Conservation (phyloP, 192 early-diverging fungal genomes). For the Umbelopsis sp. region DNA sequence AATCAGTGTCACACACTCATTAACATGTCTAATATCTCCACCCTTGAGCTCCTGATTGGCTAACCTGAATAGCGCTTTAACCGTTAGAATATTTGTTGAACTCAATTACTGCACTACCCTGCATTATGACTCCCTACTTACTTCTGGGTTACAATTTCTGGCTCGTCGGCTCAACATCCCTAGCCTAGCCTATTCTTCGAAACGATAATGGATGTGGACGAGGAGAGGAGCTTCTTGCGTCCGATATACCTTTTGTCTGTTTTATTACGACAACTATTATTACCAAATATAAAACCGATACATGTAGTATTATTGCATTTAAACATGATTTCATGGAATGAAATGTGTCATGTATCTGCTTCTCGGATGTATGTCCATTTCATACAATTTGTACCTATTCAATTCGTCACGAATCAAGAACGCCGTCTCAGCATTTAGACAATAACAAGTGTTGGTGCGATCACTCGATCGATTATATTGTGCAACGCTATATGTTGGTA, state of each 20-base stretch:
- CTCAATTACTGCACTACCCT: too few species aligned
- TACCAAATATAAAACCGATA: neutral
- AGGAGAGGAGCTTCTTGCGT: too few species aligned
- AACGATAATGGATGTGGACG: too few species aligned
- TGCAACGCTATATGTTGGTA: neutral
- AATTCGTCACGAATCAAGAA: constrained; percentile 2
- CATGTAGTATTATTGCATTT: neutral
- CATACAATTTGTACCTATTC: constrained; percentile 3
- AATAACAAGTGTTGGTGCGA: constrained; percentile 6
- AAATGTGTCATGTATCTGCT: constrained; percentile 16
- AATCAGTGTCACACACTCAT: neutral
- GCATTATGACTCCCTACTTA: neutral
- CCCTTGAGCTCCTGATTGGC: too few species aligned
- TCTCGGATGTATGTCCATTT: neutral
- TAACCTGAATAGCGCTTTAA: too few species aligned
- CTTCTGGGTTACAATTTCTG: neutral
- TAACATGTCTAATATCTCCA: too few species aligned
- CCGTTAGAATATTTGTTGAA: too few species aligned
- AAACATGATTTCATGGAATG: neutral
- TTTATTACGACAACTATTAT: neutral
- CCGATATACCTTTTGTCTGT: neutral
- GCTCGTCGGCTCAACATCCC: neutral
- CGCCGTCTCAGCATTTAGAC: neutral
- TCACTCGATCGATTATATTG: constrained; percentile 14
- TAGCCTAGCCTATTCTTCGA: too few species aligned